Percentiles rank a stretch among this genome's conserved stretches.
These are phyloP conservation scores for Byssoonygena ceratinophila DNA, from an alignment of 2,329 filamentous ascomycete genomes.

Conservation along the genomic window DNA sequence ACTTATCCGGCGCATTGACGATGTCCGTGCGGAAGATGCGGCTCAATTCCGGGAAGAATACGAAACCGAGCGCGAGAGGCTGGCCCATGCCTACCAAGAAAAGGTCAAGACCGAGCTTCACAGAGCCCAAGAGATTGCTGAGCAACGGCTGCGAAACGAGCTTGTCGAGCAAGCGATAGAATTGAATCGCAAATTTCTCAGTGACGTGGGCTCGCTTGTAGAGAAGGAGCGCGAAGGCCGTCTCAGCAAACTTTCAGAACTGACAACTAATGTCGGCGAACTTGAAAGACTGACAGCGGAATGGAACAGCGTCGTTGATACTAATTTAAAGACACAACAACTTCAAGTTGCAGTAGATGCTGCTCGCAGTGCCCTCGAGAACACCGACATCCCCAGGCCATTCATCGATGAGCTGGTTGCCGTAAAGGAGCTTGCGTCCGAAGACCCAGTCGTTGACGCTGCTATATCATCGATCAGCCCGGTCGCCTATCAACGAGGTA, in stretches of 20 bases:
- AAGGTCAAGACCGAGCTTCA: conserved; percentile 70
- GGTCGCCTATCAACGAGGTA: conserved; percentile 79
- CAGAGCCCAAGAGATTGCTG: conserved; percentile 65
- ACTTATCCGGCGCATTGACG: conserved; percentile 78
- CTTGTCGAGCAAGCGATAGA: conserved; percentile 83
- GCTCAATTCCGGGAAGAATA: conserved; percentile 78
- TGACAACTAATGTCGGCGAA: conserved; percentile 66
- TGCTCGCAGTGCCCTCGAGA: conserved; percentile 71
- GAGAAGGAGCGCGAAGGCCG: conserved; percentile 81
- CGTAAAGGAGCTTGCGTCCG: conserved; percentile 78
- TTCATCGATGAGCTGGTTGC: conserved; percentile 90
- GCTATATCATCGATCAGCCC: conserved; percentile 97
- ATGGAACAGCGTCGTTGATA: conserved; percentile 84
- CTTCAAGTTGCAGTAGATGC: conserved; percentile 92
- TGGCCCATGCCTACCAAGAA: conserved; percentile 67
- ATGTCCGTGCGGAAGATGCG: conserved; percentile 70
- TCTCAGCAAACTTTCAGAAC: conserved; percentile 71
- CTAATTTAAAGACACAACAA: conserved; percentile 87
- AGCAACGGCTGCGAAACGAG: conserved; percentile 72
- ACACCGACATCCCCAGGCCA: conserved; percentile 61
- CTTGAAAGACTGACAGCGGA: conserved; percentile 78
- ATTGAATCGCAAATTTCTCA: conserved; percentile 73
- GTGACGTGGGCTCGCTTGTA: conserved; percentile 67
- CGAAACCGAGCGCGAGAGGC: conserved; percentile 70
- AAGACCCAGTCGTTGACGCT: conserved; percentile 77